phyloP scores from a whole-genome alignment of 371 early-diverging fungal species.

The Mucor piriformis region DNA sequence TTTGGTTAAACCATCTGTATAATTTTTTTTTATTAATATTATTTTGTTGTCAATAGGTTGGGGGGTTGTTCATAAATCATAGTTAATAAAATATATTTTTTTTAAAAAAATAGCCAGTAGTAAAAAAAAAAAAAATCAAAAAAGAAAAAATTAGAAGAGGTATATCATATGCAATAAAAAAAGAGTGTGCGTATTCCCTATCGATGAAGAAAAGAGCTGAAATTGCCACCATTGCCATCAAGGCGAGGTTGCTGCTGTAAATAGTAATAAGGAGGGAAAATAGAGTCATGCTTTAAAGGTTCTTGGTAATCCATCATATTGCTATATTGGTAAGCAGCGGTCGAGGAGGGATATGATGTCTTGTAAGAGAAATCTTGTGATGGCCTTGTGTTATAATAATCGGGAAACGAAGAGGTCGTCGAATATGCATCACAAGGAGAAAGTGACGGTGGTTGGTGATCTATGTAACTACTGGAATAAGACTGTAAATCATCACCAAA shows the following conservation, averaged over 20 bases:
- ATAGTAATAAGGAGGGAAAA: neutral
- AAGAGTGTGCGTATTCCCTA: neutral
- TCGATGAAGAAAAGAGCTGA: neutral
- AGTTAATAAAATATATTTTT: neutral
- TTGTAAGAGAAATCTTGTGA: neutral
- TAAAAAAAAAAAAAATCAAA: neutral
- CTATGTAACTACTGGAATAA: constrained; percentile 1
- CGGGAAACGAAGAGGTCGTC: constrained; percentile 17
- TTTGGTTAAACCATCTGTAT: neutral
- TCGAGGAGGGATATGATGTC: too few species aligned
- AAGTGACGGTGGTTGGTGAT: constrained; percentile 14
- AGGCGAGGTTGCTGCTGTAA: neutral
- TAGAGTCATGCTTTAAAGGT: neutral
- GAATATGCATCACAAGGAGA: constrained; percentile 27
- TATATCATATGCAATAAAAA: neutral
- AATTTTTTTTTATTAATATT: neutral
- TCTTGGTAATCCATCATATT: neutral
- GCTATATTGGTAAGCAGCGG: neutral
- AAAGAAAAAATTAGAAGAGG: neutral
- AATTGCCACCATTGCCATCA: neutral
- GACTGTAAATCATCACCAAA: constrained; percentile 1
- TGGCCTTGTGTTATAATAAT: neutral
- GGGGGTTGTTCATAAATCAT: too few species aligned
- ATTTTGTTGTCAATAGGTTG: neutral
- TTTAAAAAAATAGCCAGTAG: neutral